These are phyloP conservation scores for Tremellales sp. DNA, from an alignment of 1,284 basidiomycete species.

Conservation along the genomic window DNA sequence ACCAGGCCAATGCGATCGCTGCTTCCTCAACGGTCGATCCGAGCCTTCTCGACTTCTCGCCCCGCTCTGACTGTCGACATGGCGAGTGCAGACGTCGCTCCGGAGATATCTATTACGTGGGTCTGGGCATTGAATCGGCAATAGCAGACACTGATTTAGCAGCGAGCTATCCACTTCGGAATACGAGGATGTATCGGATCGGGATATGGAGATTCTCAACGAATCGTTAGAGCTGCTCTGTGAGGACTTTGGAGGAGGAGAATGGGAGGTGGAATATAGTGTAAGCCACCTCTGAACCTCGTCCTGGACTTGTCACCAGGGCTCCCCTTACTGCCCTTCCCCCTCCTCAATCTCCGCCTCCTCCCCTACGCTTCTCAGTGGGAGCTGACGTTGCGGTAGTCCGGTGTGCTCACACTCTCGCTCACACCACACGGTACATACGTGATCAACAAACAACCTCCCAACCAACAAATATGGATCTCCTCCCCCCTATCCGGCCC, in stretches of 20 bases:
- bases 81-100: background rate
- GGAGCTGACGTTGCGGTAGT: too few relatives aligned
- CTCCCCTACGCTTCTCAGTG: background rate
- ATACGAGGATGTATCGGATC: conserved; percentile 76
- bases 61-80: background rate
- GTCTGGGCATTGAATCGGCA: too few relatives aligned
- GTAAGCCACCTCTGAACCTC: conserved; percentile 57
- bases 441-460: conserved; percentile 99
- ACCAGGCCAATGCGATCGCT: too few relatives aligned
- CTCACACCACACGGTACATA: conserved; percentile 87
- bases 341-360: background rate
- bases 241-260: conserved; percentile 56
- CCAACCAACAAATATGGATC: conserved; percentile 98
- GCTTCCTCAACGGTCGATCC: too few relatives aligned
- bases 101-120: background rate
- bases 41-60: background rate
- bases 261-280: conserved; percentile 89
- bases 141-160: background rate
- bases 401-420: conserved; percentile 83
- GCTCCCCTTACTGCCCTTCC: conserved; percentile 1
- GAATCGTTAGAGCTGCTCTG: conserved; percentile 73
- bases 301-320: background rate
- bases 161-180: conserved; percentile 26
- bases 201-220: conserved; percentile 74
- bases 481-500: conserved; percentile 88